phyloP scores from a whole-genome alignment of 805 yeast genomes.

The Grigorovia humatica region DNA sequence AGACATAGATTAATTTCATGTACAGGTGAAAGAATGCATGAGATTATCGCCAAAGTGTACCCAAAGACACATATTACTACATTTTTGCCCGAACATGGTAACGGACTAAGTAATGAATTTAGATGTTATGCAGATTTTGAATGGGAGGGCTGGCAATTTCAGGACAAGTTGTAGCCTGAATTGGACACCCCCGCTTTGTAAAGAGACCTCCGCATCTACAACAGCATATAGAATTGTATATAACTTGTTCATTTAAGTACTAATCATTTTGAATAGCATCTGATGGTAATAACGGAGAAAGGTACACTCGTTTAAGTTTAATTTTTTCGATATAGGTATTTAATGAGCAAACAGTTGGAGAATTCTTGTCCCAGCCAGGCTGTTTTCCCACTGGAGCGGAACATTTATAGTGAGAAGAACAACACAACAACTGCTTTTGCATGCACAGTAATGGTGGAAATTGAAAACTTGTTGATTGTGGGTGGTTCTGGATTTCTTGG shows the following conservation, averaged over 20 bases:
- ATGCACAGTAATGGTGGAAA: too few species aligned
- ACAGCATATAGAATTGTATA: too few species aligned
- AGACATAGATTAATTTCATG: conserved; percentile 54
- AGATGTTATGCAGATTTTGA: conserved; percentile 76
- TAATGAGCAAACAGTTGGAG: too few species aligned
- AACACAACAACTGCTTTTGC: too few species aligned
- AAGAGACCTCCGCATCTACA: too few species aligned
- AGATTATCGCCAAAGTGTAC: conserved; percentile 48
- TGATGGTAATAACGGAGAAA: neutral
- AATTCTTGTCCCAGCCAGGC: too few species aligned
- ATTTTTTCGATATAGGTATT: neutral
- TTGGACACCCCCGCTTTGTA: too few species aligned
- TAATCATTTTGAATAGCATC: too few species aligned
- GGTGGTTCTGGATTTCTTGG: conserved; percentile 97
- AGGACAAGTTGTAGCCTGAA: too few species aligned
- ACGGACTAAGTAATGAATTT: conserved; percentile 81
- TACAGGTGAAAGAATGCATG: conserved; percentile 83
- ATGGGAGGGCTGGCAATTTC: conserved; percentile 54
- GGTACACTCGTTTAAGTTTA: neutral
- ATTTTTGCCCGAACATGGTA: conserved; percentile 70
- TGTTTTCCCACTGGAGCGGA: too few species aligned
- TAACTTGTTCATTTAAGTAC: conserved; percentile 20
- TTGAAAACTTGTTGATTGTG: conserved; percentile 45
- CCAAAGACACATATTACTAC: conserved; percentile 55
- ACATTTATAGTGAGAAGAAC: too few species aligned